Evolutionary conservation across 1,284 basidiomycete genomes (phyloP), one percentile per base, ranked within the genome.

Genomic region (Malassezia restricta): DNA sequence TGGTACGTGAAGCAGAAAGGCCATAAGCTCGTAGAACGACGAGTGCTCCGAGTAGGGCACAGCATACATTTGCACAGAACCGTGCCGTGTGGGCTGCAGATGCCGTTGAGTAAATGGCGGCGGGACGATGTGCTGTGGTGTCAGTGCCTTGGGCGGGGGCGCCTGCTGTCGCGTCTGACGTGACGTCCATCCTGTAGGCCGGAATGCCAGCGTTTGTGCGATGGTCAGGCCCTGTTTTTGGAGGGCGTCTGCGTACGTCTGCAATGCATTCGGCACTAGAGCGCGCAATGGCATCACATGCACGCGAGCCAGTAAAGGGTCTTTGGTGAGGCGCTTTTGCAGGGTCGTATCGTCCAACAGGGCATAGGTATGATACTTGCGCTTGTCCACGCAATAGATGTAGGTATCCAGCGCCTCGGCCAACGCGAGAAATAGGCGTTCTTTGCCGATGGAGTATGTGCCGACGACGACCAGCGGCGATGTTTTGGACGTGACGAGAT

Each of bases 31-130:
- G 37, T 49, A 47, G 39, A 73, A 73, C 49, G 64, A 66, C 45
- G 87, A 91, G 72, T 98, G 91, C 71, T 95, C 91, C 3, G 87
- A 92, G 71, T 95, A 95, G 4, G 92, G 92, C 12, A 96, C 86
- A 30, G 87, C 68, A 53, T 68, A 89, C 50, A 94, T 78, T 75
- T 84, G 83, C 50, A 85, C 75, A 14, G 82, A 83, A 7, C 85
- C 85, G 56, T 85, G 86, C 40, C 82, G 79, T 65, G 83, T 81
- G 14, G 83, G 80, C 49, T 78, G 81, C 6, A 95, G 77, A 64
- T 84, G 78, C 31, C 79, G 74, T 58, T 81, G 77, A 3, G 81
- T 81, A 74, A 87, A 94, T 11, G 77, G 75, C 50, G 78, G 78
- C 14, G 44, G 32, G 14, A 27, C 11, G 39, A 15, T 12, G 8